Base-by-base conservation (phyloP, 179 eudicot species). In the Sideroxylon spinosum region DNA sequence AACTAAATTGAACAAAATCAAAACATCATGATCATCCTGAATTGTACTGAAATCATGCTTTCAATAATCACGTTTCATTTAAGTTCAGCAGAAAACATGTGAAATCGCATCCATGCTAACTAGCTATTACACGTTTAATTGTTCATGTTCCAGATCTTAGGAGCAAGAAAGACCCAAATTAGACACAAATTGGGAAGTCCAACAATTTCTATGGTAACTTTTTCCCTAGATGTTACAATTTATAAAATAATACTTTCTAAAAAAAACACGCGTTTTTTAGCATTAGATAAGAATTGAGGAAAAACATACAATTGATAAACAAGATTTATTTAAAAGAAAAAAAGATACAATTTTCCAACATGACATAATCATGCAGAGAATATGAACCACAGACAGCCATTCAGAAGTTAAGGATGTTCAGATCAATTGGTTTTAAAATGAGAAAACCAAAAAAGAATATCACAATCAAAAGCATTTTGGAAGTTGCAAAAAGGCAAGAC, bases 391-490 rank as follows among this genome's bases (percentile, higher is more conserved):
- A 20, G 13, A 9, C 55, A 74, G 6, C 68, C 29, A 13, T 74
- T 10, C 32, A n/a, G 14, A 46, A 23, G 53, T 22, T 23, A 4
- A 19, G 53, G 53, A 74, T 9, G 19, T 57, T 73, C 37, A 11
- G 65, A 73, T 73, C 49, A 29, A 13, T n/a, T 9, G 60, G 9
- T n/a, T 12, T 73, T 73, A 73, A 10, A 60, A 37, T 44, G 37
- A 4, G 17, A 16, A 72, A 53, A 1, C 44, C 46, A 1, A 6
- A 50, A 23, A 23, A 23, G 73, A 20, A 48, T 48, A 25, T 8
- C 22, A 52, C 74, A 71, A 50, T 50, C 75, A 23, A 71, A 7
- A 4, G 77, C 3, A 44, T 61, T 61, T 64, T n/a, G 59, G 17
- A 37, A 61, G n/a, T 75, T 48, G 49, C 28, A 32, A 37, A 26